phyloP scores from a whole-genome alignment of 371 early-diverging fungal species.

The Mucor lusitanicus region DNA sequence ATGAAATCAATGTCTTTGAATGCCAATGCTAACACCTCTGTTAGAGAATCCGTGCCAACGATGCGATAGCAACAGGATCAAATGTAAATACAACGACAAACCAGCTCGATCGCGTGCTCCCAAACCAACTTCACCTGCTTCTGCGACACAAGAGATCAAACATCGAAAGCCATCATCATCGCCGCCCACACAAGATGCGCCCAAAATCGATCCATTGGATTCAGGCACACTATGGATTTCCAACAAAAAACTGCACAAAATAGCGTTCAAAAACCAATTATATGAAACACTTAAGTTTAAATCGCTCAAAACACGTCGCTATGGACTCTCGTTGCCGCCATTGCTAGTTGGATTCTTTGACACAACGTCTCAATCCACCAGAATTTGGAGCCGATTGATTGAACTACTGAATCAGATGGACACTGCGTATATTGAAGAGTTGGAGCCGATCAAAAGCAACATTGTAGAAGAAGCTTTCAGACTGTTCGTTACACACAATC shows the following conservation, averaged over 20 bases:
- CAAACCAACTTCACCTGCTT: background rate
- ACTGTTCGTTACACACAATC: conserved; percentile 27
- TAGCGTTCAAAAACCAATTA: conserved; percentile 13
- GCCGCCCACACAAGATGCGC: background rate
- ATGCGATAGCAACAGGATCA: conserved; percentile 21
- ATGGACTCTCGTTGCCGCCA: conserved; percentile 29
- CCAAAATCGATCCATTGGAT: background rate
- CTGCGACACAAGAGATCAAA: too few species aligned
- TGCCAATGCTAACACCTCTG: background rate
- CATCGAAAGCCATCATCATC: background rate
- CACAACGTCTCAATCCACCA: conserved; percentile 26
- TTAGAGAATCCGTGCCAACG: conserved; percentile 26
- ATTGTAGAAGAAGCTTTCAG: conserved; percentile 10
- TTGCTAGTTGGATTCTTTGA: conserved; percentile 41
- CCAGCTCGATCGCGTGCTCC: conserved; percentile 7
- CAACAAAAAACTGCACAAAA: conserved; percentile 5
- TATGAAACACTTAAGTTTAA: conserved; percentile 10
- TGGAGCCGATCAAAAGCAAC: background rate
- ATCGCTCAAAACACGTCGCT: conserved; percentile 5
- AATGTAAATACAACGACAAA: conserved; percentile 25
- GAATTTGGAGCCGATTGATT: conserved; percentile 26
- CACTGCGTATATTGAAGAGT: background rate
- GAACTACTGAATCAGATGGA: conserved; percentile 4
- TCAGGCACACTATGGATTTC: background rate
- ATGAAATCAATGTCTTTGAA: background rate